Evolutionary conservation across 2,329 filamentous ascomycete species (phyloP).

Genomic region (Diaporthe sp.): DNA sequence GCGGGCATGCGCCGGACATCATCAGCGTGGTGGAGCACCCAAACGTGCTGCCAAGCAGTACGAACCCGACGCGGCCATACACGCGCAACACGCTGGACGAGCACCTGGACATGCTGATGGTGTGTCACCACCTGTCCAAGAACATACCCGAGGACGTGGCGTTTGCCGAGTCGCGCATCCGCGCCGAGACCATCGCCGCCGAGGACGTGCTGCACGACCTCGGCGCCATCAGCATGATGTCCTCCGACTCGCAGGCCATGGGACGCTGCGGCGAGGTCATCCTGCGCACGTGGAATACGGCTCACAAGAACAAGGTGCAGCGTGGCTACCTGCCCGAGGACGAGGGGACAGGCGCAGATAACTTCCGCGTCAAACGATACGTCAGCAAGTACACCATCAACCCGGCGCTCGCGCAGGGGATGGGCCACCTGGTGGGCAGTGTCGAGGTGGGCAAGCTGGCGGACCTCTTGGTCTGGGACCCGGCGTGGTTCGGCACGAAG

Average conservation of each 20-base stretch:
- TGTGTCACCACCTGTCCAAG: slow-evolving; percentile 92
- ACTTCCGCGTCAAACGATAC: slow-evolving; percentile 92
- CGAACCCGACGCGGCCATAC: slow-evolving; percentile 91
- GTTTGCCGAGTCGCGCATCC: slow-evolving; percentile 93
- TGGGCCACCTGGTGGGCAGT: slow-evolving; percentile 86
- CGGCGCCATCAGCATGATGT: slow-evolving; percentile 98
- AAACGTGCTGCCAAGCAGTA: slow-evolving; percentile 90
- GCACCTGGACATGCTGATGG: slow-evolving; percentile 98
- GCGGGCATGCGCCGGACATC: slow-evolving; percentile 95
- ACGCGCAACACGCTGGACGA: slow-evolving; percentile 95
- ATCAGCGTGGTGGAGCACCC: slow-evolving; percentile 90
- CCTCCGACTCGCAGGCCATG: slow-evolving; percentile 95
- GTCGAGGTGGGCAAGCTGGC: slow-evolving; percentile 91
- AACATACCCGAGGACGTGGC: slow-evolving; percentile 96
- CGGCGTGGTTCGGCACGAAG: slow-evolving; percentile 88
- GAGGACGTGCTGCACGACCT: slow-evolving; percentile 96
- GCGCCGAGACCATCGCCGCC: slow-evolving; percentile 94
- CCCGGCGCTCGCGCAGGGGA: slow-evolving; percentile 89
- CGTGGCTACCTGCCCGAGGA: slow-evolving; percentile 83
- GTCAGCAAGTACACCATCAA: slow-evolving; percentile 98
- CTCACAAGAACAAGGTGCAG: slow-evolving; percentile 95
- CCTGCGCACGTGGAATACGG: slow-evolving; percentile 94
- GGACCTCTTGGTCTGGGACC: slow-evolving; percentile 89
- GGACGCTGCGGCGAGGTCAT: slow-evolving; percentile 95
- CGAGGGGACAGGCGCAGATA: slow-evolving; percentile 82